These are phyloP conservation scores for Podaxis sp. DNA, from an alignment of 768 basidiomycete species.

Conservation along the genomic window DNA sequence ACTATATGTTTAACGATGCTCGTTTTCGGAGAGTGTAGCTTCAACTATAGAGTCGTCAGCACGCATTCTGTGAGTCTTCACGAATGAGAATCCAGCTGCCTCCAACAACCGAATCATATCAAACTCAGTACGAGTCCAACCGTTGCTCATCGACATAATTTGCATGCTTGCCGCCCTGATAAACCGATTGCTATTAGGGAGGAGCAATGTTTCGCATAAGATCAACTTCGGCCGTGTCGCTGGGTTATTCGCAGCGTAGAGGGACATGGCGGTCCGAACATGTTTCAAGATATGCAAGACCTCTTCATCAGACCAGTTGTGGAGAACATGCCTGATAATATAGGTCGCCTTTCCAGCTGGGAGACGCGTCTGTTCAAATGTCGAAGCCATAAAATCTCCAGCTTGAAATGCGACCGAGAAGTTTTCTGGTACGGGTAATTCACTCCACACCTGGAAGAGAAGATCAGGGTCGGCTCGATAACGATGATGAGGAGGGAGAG, in stretches of 20 bases:
- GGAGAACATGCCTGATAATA: conserved; percentile 9
- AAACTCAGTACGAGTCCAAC: not conserved
- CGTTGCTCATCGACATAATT: not conserved
- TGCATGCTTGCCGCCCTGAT: conserved; percentile 5
- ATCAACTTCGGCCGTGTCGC: not conserved
- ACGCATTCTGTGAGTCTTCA: not conserved
- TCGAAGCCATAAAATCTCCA: conserved; percentile 1
- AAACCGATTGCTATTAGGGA: not conserved
- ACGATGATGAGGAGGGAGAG: too few species aligned
- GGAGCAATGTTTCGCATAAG: conserved; percentile 3
- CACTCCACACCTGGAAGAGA: not conserved
- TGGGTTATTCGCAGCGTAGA: not conserved
- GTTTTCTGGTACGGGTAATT: not conserved
- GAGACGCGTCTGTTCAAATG: not conserved
- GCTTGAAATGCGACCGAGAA: conserved; percentile 1
- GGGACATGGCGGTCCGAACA: not conserved
- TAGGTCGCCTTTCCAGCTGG: conserved; percentile 9
- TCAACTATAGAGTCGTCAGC: conserved; percentile 3
- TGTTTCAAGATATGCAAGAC: conserved; percentile 10
- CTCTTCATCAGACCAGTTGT: conserved; percentile 6
- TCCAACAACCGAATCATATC: conserved; percentile 3
- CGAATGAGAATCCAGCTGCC: not conserved
- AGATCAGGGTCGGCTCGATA: not conserved
- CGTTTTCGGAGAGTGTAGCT: not conserved
- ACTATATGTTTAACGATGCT: too few species aligned